A percentile compares a stretch with the other conserved stretches of the same genome.
Conservation (phyloP, 768 basidiomycete species). For the Tulasnella sp. region DNA sequence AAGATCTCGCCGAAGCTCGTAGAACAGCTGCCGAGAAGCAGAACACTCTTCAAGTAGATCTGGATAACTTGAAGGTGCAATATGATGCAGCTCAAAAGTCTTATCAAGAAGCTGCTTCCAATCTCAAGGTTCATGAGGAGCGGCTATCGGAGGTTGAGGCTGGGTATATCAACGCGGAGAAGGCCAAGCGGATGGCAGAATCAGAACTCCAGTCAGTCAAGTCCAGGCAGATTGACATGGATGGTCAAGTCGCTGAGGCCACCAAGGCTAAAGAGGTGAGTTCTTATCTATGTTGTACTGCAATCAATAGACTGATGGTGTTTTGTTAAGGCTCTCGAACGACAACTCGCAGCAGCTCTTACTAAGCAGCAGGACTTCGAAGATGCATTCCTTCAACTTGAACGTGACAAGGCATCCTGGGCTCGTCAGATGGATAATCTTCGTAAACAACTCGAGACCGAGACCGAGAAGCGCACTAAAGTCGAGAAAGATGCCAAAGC, state of each 20-base stretch:
- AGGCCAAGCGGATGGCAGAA: slow-evolving; percentile 50
- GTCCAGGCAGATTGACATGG: slow-evolving; percentile 52
- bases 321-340: slow-evolving; percentile 51
- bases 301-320: slow-evolving; percentile 1
- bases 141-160: slow-evolving; percentile 32
- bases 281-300: slow-evolving; percentile 15
- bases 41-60: slow-evolving; percentile 61
- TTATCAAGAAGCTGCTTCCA: slow-evolving; percentile 43
- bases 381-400: slow-evolving; percentile 70
- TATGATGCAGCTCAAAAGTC: slow-evolving; percentile 45
- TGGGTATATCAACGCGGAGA: slow-evolving; percentile 47
- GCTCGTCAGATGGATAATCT: slow-evolving; percentile 57
- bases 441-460: slow-evolving; percentile 60
- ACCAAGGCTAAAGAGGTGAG: slow-evolving; percentile 61
- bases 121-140: slow-evolving; percentile 38
- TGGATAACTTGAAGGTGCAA: slow-evolving; percentile 51
- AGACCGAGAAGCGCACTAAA: slow-evolving; percentile 57
- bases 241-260: slow-evolving; percentile 48
- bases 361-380: slow-evolving; percentile 75
- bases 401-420: slow-evolving; percentile 66
- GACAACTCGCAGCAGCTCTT: slow-evolving; percentile 58
- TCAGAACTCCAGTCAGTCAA: slow-evolving; percentile 62
- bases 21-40: slow-evolving; percentile 48
- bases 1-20: slow-evolving; percentile 54
- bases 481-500: slow-evolving; percentile 51